A percentile compares a stretch with the other conserved stretches of the same genome.
These are phyloP conservation scores for Groenewaldozyma salmanticensis DNA, from an alignment of 805 yeast species.

Conservation along the genomic window DNA sequence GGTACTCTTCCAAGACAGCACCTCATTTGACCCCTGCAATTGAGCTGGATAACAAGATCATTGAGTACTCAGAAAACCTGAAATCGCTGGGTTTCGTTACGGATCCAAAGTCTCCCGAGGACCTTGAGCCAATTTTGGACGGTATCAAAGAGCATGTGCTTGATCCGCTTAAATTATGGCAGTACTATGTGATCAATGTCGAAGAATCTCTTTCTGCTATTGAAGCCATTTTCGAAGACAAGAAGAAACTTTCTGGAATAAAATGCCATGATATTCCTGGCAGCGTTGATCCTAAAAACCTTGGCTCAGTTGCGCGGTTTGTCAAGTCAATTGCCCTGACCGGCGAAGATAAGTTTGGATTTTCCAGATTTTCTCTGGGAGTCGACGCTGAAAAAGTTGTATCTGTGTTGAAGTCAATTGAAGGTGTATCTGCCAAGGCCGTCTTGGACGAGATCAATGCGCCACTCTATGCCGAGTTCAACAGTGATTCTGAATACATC, in stretches of 20 bases:
- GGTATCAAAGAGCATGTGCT: constrained; percentile 64
- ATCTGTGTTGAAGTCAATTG: constrained; percentile 33
- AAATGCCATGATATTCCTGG: constrained; percentile 40
- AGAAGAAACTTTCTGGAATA: constrained; percentile 16
- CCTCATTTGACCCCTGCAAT: constrained; percentile 83
- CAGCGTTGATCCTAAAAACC: constrained; percentile 16
- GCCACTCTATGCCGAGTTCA: constrained; percentile 62
- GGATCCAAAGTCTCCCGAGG: constrained; percentile 38
- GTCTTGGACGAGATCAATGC: constrained; percentile 72
- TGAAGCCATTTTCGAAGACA: constrained; percentile 11
- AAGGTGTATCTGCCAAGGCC: constrained; percentile 29
- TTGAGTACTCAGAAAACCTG: constrained; percentile 55
- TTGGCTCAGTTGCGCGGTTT: constrained; percentile 35
- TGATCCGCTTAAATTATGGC: constrained; percentile 68
- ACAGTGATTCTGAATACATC: constrained; percentile 59
- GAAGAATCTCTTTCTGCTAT: constrained; percentile 29
- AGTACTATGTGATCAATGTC: constrained; percentile 69
- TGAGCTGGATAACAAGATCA: constrained; percentile 63
- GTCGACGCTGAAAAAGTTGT: constrained; percentile 45
- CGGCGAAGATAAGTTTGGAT: constrained; percentile 32
- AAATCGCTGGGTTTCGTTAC: constrained; percentile 53
- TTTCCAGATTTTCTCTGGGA: constrained; percentile 45
- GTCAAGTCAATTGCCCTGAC: constrained; percentile 24
- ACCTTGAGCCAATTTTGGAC: constrained; percentile 51
- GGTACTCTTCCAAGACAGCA: constrained; percentile 77